Evolutionary conservation across 257 asterid genomes (phyloP).

Genomic region (Primulina eburnea): DNA sequence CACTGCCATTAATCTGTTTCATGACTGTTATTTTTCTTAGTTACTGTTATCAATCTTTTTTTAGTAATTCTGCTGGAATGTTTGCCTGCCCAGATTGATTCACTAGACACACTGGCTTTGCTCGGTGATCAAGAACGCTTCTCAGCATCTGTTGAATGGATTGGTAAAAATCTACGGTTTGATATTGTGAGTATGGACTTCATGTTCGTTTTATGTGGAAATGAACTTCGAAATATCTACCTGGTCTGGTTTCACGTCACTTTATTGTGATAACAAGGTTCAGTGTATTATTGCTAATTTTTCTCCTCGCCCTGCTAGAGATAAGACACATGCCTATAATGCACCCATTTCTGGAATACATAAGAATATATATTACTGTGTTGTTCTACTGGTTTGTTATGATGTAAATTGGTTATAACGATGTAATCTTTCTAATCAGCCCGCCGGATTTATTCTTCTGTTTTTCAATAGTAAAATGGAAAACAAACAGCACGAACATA

Average conservation of each 20-base stretch:
- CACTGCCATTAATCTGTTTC: slow-evolving; percentile 8
- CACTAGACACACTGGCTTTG: slow-evolving; percentile 90
- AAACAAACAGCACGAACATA: neutral
- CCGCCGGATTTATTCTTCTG: neutral
- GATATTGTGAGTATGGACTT: slow-evolving; percentile 92
- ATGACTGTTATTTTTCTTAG: slow-evolving; percentile 11
- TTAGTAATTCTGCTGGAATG: slow-evolving; percentile 16
- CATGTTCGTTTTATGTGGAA: slow-evolving; percentile 29
- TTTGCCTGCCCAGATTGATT: slow-evolving; percentile 64
- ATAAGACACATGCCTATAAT: neutral
- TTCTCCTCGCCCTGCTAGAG: slow-evolving; percentile 13
- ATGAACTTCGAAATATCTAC: slow-evolving; percentile 12
- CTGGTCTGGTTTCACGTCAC: neutral
- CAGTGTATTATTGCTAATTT: neutral
- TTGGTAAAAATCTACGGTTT: slow-evolving; percentile 95
- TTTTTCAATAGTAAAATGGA: neutral
- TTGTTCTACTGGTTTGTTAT: neutral
- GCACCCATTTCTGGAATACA: neutral
- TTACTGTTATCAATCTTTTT: slow-evolving; percentile 12
- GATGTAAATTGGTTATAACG: neutral
- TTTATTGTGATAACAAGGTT: slow-evolving; percentile 1
- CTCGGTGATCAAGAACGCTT: slow-evolving; percentile 89
- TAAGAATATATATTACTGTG: neutral
- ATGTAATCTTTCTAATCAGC: neutral
- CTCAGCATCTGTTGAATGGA: slow-evolving; percentile 90